phyloP scores from a whole-genome alignment of 2,329 filamentous ascomycete species.

The Setomelanomma holmii region DNA sequence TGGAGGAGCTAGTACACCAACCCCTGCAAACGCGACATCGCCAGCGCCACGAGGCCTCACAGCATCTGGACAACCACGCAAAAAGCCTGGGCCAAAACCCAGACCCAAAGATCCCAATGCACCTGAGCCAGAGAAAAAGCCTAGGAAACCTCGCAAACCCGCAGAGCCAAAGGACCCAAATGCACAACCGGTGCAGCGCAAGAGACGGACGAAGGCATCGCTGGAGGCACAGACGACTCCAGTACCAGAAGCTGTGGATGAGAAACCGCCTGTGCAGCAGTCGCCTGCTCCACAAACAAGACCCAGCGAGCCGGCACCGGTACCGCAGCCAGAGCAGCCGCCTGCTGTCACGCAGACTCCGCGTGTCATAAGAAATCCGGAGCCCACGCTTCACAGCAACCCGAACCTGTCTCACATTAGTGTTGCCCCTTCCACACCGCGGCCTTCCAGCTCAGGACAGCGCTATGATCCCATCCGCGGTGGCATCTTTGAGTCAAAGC shows the following conservation, averaged over 20 bases:
- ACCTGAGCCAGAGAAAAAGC: slow-evolving; percentile 51
- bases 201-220: slow-evolving; percentile 54
- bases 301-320: slow-evolving; percentile 34
- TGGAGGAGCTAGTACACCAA: slow-evolving; percentile 36
- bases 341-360: slow-evolving; percentile 33
- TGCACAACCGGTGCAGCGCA: slow-evolving; percentile 55
- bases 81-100: slow-evolving; percentile 54
- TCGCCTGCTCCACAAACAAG: slow-evolving; percentile 38
- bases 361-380: slow-evolving; percentile 49
- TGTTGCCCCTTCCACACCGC: slow-evolving; percentile 57
- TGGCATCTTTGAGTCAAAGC: slow-evolving; percentile 55
- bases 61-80: slow-evolving; percentile 47
- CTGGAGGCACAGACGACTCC: slow-evolving; percentile 42
- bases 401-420: slow-evolving; percentile 47
- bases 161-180: slow-evolving; percentile 58
- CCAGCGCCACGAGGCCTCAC: slow-evolving; percentile 42
- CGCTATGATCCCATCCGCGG: slow-evolving; percentile 90
- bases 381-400: slow-evolving; percentile 46
- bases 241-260: slow-evolving; percentile 31
- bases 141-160: slow-evolving; percentile 55
- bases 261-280: slow-evolving; percentile 31
- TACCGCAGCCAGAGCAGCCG: slow-evolving; percentile 36
- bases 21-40: slow-evolving; percentile 38
- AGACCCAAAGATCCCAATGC: slow-evolving; percentile 46
- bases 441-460: slow-evolving; percentile 72